Evolutionary conservation across 2,329 filamentous ascomycete species (phyloP), one percentile per base, ranked within the genome.

Genomic region (Xenosphaeropsis pyriputrescens): DNA sequence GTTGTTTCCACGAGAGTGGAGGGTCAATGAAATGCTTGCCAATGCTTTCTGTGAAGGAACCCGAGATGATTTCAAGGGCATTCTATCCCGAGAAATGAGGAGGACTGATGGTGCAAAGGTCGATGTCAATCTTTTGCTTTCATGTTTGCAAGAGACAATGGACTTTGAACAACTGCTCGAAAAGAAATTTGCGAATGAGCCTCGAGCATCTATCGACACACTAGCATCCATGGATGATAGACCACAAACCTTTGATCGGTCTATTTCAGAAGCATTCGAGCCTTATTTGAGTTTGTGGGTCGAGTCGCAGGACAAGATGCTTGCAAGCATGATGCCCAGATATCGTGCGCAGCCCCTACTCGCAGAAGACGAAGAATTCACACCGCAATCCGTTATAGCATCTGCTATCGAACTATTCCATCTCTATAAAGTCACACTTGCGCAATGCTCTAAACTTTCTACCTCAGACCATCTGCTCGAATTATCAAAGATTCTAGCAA

Each of bases 261-360:
- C 85, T 4, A 94, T 98, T 43, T 96, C 91, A 0, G 85, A 93
- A 44, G 91, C 91, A 1, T 98, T 98, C 52, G 91, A 96, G 59
- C 91, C 91, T 1, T 98, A 96, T 57, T 70, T 98, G 46, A 94
- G 85, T 54, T 64, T 98, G 4, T 98, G 91, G 91, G 86, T 98
- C 2, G 89, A 96, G 42, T 89, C 85, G 8, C 91, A 96, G 58
- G 89, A 95, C 58, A 89, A 78, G 57, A 80, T 93, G 50, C 67
- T 96, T 41, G 80, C 85, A 5, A 60, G 67, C 6, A 75, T 96
- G 60, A 84, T 98, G 45, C 86, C 86, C 0, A 85, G 77, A 55
- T 96, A 96, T 59, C 84, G 82, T 46, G 73, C 70, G 42, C 85
- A 94, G 48, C 81, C 85, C 0, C 68, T 93, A 2, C 70, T 86